Base-by-base conservation (phyloP, 306 rosid species). In the Cicer bijugum region DNA sequence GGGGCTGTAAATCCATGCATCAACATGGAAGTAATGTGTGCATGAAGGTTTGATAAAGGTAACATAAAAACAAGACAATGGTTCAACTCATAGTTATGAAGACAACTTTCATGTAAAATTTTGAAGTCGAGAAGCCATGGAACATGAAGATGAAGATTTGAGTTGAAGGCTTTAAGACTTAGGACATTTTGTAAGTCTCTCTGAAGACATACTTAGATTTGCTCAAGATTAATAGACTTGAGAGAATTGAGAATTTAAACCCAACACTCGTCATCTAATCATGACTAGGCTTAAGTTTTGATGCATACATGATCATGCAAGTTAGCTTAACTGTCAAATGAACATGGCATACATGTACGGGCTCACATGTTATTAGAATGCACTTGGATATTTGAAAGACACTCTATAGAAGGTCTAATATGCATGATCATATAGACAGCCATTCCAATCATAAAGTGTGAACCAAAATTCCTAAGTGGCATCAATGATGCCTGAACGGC, bases 271-370 rank as follows among this genome's bases (percentile, higher is more conserved):
- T 12, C 12, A 35, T 59, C 17, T 59, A 59, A 35, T 12, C 43
- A 59, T 35, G 43, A 33, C 35, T 59, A 59, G 66, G 44, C 44
- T 33, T 59, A 12, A 12, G 16, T 59, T 59, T 59, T 33, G 16
- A 59, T 35, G 17, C 66, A 35, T 35, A n/a, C 66, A 59, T 57
- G 64, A 59, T 4, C 67, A 37, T 61, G 67, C 67, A 61, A 35
- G 7, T n/a, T 35, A 61, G 20, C 45, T 35, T 61, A 38, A 37
- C 14, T 37, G 20, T 14, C 11, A 39, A 35, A n/a, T 61, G 23
- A 61, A 8, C 67, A 37, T 14, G 46, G 45, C 43, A 12, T 33
- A 33, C 65, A 33, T 59, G 42, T 59, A 9, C 9, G 33, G 65
- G 23, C 9, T 11, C 3, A 9, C 16, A 59, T 28, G 65, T 33